Base-by-base conservation (phyloP, 305 asterid species). In the Lippia alba region DNA sequence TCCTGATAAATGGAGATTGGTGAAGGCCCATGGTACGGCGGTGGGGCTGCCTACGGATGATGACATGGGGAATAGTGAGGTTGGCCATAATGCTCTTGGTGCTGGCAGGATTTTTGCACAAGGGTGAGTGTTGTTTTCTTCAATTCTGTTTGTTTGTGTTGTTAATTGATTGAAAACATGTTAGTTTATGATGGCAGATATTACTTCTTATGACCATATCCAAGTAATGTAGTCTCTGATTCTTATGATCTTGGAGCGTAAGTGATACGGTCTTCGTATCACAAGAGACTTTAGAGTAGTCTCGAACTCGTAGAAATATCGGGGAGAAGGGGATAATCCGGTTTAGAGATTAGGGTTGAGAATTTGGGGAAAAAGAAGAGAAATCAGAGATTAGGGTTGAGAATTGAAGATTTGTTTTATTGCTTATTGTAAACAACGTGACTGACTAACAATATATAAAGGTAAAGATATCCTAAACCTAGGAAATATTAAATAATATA, bases 31-130 rank as follows among this genome's bases (percentile, higher is more conserved):
- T 62, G 98, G 98, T 48, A 82, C 56, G 54, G 98, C 98, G 5
- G 98, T 92, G 78, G 98, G 98, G 60, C 76, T 92, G 66, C 98
- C 98, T 50, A 87, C 98, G 12, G 97, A 92, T 14, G 98, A 92
- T 81, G 98, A 92, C 75, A 91, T 92, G 98, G 98, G 98, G 20
- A 93, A 93, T 48, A 93, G 98, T 79, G 98, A 93, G 79, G 98
- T 93, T 72, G 98, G 98, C 5, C 98, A 92, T 84, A 92, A 92
- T 77, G 98, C 98, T 67, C 97, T 92, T 77, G 98, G 98, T 55
- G 98, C 98, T 70, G 98, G 98, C 70, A 78, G 98, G 82, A 93
- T 93, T 80, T 91, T 71, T 78, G 96, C 96, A 2, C 97, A 93
- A 79, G 97, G 97, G 98, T 93, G 76, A 77, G 86, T 40, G 63